phyloP scores from a whole-genome alignment of 139 green algal genomes.

The Marvania coccoides region DNA sequence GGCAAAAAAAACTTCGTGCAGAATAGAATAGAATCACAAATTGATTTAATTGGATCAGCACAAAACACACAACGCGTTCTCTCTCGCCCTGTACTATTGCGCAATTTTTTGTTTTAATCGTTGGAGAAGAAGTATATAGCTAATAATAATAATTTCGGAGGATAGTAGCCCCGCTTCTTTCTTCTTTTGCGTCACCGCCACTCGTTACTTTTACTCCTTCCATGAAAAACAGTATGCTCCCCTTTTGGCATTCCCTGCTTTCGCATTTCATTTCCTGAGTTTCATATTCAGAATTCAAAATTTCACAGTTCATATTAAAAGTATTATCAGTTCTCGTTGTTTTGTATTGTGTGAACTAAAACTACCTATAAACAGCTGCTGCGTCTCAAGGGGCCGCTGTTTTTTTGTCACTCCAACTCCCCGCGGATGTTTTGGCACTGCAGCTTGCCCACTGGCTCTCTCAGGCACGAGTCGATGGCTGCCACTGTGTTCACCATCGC shows the following conservation, averaged over 20 bases:
- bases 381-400: no score
- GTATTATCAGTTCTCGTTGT: no score
- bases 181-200: not conserved
- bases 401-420: conserved; percentile 27
- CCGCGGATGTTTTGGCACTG: conserved; percentile 25
- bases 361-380: no score
- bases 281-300: no score
- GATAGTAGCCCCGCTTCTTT: not conserved
- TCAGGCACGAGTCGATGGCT: conserved; percentile 29
- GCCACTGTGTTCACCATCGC: conserved; percentile 78
- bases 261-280: no score
- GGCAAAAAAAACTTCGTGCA: not conserved
- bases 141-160: not conserved
- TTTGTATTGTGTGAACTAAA: no score
- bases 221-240: no score
- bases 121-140: no score
- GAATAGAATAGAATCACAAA: not conserved
- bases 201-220: not conserved
- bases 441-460: conserved; percentile 13
- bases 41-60: no score
- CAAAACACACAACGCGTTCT: not conserved
- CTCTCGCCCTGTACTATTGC: not conserved
- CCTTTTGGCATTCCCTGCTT: no score
- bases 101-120: no score
- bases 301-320: no score